Evolutionary conservation across 2,329 filamentous ascomycete genomes (phyloP).

Genomic region (Calonectria multiphialidica): DNA sequence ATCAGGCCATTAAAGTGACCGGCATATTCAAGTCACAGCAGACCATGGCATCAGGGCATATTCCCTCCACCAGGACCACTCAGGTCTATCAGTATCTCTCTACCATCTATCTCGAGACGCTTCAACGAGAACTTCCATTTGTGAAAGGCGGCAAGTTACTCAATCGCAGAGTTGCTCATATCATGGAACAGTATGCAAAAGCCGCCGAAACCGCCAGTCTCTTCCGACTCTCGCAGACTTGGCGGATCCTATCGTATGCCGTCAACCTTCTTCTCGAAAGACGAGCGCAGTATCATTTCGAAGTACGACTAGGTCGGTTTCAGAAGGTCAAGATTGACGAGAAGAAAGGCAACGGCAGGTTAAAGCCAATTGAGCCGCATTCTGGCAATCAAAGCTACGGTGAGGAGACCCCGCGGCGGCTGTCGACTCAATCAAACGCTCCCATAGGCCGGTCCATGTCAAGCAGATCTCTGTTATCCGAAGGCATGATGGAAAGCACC

Average conservation of each 20-base stretch:
- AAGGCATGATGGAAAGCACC: slow-evolving; percentile 69
- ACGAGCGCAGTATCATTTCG: slow-evolving; percentile 69
- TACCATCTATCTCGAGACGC: slow-evolving; percentile 66
- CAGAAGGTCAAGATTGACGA: slow-evolving; percentile 49
- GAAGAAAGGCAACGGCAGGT: slow-evolving; percentile 42
- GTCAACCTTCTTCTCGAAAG: slow-evolving; percentile 65
- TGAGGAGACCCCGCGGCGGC: slow-evolving; percentile 53
- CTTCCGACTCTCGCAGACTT: slow-evolving; percentile 73
- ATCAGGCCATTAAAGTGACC: slow-evolving; percentile 69
- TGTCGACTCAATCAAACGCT: slow-evolving; percentile 44
- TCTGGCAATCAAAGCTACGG: slow-evolving; percentile 43
- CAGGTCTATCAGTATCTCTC: slow-evolving; percentile 69
- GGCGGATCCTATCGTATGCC: slow-evolving; percentile 71
- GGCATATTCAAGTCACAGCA: slow-evolving; percentile 71
- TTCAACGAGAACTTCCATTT: slow-evolving; percentile 62
- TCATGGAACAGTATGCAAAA: slow-evolving; percentile 68
- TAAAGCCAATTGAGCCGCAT: slow-evolving; percentile 43
- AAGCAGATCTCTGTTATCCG: slow-evolving; percentile 61
- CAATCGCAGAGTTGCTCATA: slow-evolving; percentile 59
- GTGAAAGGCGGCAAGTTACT: slow-evolving; percentile 53
- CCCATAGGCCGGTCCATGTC: slow-evolving; percentile 47
- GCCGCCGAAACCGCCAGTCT: slow-evolving; percentile 68
- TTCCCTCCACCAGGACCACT: slow-evolving; percentile 64
- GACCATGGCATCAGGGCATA: slow-evolving; percentile 71
- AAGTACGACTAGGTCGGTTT: slow-evolving; percentile 58